phyloP scores from a whole-genome alignment of 805 yeast species.

The Yarrowia phangngaensis region DNA sequence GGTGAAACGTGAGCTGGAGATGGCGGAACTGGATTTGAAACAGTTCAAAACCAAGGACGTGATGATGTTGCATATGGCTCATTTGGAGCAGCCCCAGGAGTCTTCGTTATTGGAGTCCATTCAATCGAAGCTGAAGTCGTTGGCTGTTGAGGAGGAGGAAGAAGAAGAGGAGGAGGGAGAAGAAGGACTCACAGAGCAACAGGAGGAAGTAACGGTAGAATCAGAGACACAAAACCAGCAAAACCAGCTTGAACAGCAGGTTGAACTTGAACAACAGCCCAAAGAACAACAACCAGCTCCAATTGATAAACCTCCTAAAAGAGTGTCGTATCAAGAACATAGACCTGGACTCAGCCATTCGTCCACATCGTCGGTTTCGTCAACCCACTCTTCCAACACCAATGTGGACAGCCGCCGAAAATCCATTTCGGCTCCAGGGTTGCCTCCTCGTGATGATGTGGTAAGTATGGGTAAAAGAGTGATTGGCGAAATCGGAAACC shows the following conservation, averaged over 20 bases:
- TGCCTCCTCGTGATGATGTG: slow-evolving; percentile 34
- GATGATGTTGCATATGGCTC: slow-evolving; percentile 28
- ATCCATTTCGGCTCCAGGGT: slow-evolving; percentile 18
- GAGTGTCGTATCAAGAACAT: neutral
- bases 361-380: slow-evolving; percentile 12
- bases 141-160: slow-evolving; percentile 8
- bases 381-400: slow-evolving; percentile 1
- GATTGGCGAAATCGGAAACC: slow-evolving; percentile 39
- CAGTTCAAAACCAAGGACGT: slow-evolving; percentile 34
- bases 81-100: slow-evolving; percentile 5
- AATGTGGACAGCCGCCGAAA: slow-evolving; percentile 6
- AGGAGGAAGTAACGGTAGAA: neutral
- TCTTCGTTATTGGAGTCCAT: slow-evolving; percentile 4
- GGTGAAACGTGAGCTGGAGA: slow-evolving; percentile 37
- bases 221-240: no score
- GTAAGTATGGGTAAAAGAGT: slow-evolving; percentile 37
- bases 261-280: neutral
- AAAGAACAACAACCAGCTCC: no score
- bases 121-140: slow-evolving; percentile 13
- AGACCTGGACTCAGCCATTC: slow-evolving; percentile 13
- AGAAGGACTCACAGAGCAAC: neutral
- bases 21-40: slow-evolving; percentile 41
- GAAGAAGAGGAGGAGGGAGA: slow-evolving; percentile 3
- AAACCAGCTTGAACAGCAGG: neutral
- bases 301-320: no score